These are phyloP conservation scores for Fusarium brachygibbosum DNA, from an alignment of 2,329 filamentous ascomycete species.

Conservation along the genomic window DNA sequence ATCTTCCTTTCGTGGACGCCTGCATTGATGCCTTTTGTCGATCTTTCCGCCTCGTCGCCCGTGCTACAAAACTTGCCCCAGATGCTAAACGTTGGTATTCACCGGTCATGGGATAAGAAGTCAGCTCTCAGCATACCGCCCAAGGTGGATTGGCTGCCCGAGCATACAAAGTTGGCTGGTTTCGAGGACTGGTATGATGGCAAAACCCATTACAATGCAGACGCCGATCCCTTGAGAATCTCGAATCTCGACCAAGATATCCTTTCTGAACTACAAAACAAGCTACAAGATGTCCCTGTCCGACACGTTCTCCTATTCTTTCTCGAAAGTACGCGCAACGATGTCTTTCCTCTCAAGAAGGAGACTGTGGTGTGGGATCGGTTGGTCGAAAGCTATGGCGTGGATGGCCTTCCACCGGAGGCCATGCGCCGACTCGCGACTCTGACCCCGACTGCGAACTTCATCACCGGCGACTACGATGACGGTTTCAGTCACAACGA, in stretches of 20 bases:
- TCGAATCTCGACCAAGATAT: constrained; percentile 55
- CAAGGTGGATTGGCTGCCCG: constrained; percentile 49
- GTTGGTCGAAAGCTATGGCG: constrained; percentile 49
- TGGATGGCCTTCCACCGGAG: constrained; percentile 50
- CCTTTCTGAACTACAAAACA: constrained; percentile 44
- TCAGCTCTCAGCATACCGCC: constrained; percentile 45
- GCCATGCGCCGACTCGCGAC: constrained; percentile 48
- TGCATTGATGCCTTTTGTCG: constrained; percentile 52
- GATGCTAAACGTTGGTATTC: constrained; percentile 41
- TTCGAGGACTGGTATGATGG: constrained; percentile 51
- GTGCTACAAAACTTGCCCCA: constrained; percentile 46
- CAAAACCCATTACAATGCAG: constrained; percentile 54
- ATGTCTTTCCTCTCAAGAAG: constrained; percentile 61
- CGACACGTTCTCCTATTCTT: constrained; percentile 60
- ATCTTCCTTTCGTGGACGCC: constrained; percentile 55
- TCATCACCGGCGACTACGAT: constrained; percentile 54
- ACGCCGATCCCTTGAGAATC: constrained; percentile 57
- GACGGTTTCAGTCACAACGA: constrained; percentile 51
- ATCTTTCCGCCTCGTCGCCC: constrained; percentile 49
- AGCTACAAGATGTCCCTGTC: constrained; percentile 52
- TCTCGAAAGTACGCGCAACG: constrained; percentile 60
- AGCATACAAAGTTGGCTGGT: constrained; percentile 33
- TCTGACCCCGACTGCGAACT: constrained; percentile 53
- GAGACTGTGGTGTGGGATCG: constrained; percentile 54
- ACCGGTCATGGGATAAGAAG: constrained; percentile 47